phyloP scores from a whole-genome alignment of 495 filamentous ascomycete genomes.

The Thermothielavioides terrestris region DNA sequence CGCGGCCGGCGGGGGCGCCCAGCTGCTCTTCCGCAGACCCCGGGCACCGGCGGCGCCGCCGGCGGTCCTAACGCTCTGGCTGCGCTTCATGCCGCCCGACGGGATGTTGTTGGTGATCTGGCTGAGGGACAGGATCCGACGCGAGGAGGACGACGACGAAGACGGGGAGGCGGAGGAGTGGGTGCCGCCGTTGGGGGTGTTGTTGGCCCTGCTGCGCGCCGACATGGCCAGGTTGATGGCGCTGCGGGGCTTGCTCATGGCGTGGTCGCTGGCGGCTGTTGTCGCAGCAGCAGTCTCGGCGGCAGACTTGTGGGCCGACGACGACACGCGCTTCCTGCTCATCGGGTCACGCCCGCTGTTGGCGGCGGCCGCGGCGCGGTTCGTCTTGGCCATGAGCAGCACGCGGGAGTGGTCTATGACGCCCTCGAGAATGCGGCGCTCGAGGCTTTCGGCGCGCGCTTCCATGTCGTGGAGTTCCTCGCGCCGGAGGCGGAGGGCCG shows the following conservation, averaged over 20 bases:
- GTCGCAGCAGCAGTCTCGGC: neutral
- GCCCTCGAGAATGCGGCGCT: slow-evolving; percentile 86
- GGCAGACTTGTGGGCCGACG: slow-evolving; percentile 7
- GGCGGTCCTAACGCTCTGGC: slow-evolving; percentile 54
- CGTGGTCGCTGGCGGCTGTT: neutral
- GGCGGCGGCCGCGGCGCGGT: slow-evolving; percentile 14
- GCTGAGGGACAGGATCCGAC: slow-evolving; percentile 80
- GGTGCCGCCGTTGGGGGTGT: neutral
- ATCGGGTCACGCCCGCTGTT: slow-evolving; percentile 41
- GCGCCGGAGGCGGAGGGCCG: slow-evolving; percentile 73
- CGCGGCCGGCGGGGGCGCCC: slow-evolving; percentile 34
- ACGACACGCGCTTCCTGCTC: slow-evolving; percentile 61
- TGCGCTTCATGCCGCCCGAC: slow-evolving; percentile 51
- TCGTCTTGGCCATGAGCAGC: slow-evolving; percentile 60
- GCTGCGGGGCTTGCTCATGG: slow-evolving; percentile 25
- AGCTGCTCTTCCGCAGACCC: slow-evolving; percentile 61
- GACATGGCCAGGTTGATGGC: slow-evolving; percentile 40
- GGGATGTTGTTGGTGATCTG: slow-evolving; percentile 73
- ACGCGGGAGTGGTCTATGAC: slow-evolving; percentile 91
- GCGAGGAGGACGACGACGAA: slow-evolving; percentile 12
- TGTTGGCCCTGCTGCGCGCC: slow-evolving; percentile 25
- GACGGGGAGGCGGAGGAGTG: neutral
- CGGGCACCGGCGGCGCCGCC: slow-evolving; percentile 45
- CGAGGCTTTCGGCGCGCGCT: slow-evolving; percentile 71
- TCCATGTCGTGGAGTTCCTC: slow-evolving; percentile 91